Base-by-base conservation (phyloP, 192 early-diverging fungal genomes). In the Backusella mclennaniae region DNA sequence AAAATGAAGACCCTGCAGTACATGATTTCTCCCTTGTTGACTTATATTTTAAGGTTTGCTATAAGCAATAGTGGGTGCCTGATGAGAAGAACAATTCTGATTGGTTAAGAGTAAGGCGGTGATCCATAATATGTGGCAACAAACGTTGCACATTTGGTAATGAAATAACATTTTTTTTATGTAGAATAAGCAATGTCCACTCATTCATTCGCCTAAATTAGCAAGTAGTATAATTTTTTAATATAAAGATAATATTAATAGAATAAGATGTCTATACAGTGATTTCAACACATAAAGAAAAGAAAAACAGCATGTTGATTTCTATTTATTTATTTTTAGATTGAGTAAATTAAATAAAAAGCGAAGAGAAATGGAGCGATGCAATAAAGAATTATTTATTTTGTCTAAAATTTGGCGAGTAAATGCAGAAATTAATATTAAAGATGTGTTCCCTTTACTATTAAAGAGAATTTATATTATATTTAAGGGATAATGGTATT, bases 351-450 rank as follows among this genome's bases (percentile, higher is more conserved):
- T 59, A 26, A 26, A 59, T 59, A 59, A 26, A 26, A 26, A 26
- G 23, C 12, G 56, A 59, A 59, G 21, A 56, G 21, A 59, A 59
- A 26, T 26, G 23, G 0, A 11, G 56, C 23, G 12, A 63, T 63
- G 56, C 56, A 29, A 63, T 63, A 63, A 63, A 63, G 56, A 29
- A 63, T 26, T 63, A 63, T 63, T 63, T 63, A 63, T 63, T 63
- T 63, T 63, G 56, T 63, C 56, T 63, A 63, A 63, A 63, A 23
- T 63, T 63, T 63, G 56, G 56, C 56, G 56, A 63, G 56, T 63
- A 63, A 63, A 63, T 63, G 56, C 56, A 63, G 56, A 29, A 63
- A 29, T 63, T 63, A 29, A 63, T 4, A 63, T 63, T 63, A 29
- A 29, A 59, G 56, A 59, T 59, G 56, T 56, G 23, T 3, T 26